These are phyloP conservation scores for Triticum aestivum DNA, from an alignment of 176 grass and related monocot species.

Conservation along the genomic window IWGSC_CS_RefSeq_v2.1 NC_057811.1:12818211-12818710, in stretches of 20 bases:
- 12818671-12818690: slow-evolving; percentile 84
- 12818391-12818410: not conserved
- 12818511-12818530: not conserved
- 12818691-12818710: not conserved
- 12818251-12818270: not conserved
- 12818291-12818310: not conserved
- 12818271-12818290: slow-evolving; percentile 10
- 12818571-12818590: slow-evolving; percentile 89
- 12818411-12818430: not conserved
- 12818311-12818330: slow-evolving; percentile 31
- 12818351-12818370: slow-evolving; percentile 35
- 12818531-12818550: not conserved
- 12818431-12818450: not conserved
- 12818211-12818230: not conserved
- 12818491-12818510: not conserved
- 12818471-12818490: not conserved
- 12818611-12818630: slow-evolving; percentile 68
- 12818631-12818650: slow-evolving; percentile 74
- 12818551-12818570: slow-evolving; percentile 54
- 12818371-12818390: not conserved
- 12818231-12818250: not conserved
- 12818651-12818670: slow-evolving; percentile 94
- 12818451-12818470: not conserved
- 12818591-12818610: slow-evolving; percentile 66
- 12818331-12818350: slow-evolving; percentile 67